Evolutionary conservation across 495 filamentous ascomycete genomes (phyloP).

Genomic region (Oleoguttula mirabilis): DNA sequence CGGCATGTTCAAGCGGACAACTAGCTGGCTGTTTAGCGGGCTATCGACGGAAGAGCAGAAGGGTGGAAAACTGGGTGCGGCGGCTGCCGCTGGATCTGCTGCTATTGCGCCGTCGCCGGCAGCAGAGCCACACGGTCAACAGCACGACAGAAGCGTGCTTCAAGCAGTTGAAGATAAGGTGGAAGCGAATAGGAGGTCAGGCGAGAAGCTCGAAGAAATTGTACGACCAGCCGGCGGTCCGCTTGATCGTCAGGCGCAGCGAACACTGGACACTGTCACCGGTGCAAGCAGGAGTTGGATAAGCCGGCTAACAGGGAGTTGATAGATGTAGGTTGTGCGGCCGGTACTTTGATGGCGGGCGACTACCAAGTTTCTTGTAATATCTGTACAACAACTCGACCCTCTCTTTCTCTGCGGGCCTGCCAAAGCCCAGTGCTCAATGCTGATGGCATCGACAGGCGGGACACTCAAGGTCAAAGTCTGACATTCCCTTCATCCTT

Average conservation of each 20-base stretch:
- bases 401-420: too few species aligned
- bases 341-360: too few species aligned
- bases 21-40: conserved; percentile 20
- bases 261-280: conserved; percentile 2
- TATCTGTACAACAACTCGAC: too few species aligned
- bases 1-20: conserved; percentile 22
- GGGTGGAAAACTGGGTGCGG: conserved; percentile 12
- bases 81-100: not conserved
- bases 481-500: too few species aligned
- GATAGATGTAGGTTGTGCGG: too few species aligned
- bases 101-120: not conserved
- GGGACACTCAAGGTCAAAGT: too few species aligned
- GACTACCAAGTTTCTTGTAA: too few species aligned
- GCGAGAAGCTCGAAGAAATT: conserved; percentile 15
- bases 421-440: too few species aligned
- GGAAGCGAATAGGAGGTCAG: conserved; percentile 14
- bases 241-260: conserved; percentile 23
- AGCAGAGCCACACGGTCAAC: conserved; percentile 13
- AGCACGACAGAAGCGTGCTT: conserved; percentile 14
- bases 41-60: conserved; percentile 20
- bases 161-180: conserved; percentile 18
- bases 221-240: conserved; percentile 17
- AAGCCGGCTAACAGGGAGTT: too few species aligned
- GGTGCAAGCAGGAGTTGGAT: conserved; percentile 19
- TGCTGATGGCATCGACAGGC: too few species aligned